A percentile compares a stretch with the other conserved stretches of the same genome.
phyloP scores from a whole-genome alignment of 163 green algal species.

The Scenedesmus sp. region DNA sequence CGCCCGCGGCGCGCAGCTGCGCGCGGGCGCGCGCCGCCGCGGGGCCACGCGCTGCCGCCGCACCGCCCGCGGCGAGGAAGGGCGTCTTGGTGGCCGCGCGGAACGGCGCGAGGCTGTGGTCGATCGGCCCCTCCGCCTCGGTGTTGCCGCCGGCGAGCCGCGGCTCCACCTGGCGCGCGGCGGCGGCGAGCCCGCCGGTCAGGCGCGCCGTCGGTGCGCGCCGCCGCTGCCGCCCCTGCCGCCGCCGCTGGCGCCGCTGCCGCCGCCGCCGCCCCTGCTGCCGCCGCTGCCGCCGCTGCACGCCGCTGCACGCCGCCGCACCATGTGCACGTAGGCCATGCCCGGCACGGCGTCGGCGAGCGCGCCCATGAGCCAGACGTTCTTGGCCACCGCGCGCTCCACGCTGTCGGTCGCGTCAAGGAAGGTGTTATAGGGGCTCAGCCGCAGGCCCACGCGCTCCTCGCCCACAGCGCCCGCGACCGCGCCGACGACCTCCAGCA shows the following conservation, averaged over 20 bases:
- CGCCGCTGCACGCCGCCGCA: background rate
- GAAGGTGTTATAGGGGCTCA: conserved; percentile 45
- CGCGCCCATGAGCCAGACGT: conserved; percentile 36
- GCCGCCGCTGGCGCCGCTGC: no score
- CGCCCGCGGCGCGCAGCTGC: no score
- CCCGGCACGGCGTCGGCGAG: conserved; percentile 21
- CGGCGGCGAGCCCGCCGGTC: no score
- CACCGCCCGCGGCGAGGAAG: conserved; percentile 64
- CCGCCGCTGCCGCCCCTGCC: no score
- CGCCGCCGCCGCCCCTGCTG: no score
- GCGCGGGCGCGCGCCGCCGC: no score
- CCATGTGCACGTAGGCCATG: conserved; percentile 42
- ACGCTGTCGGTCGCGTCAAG: conserved; percentile 26
- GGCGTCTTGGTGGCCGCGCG: conserved; percentile 59
- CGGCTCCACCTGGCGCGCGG: conserved; percentile 36
- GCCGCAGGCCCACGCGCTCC: conserved; percentile 31
- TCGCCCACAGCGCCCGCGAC: conserved; percentile 30
- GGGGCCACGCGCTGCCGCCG: background rate
- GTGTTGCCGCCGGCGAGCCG: conserved; percentile 27
- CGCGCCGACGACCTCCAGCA: conserved; percentile 34
- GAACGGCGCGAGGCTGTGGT: conserved; percentile 72
- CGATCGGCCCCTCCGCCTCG: conserved; percentile 30
- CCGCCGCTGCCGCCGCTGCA: no score
- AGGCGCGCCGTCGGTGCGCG: no score
- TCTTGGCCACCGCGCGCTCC: conserved; percentile 35